phyloP scores from a whole-genome alignment of 768 basidiomycete genomes.

The Hericium erinaceus region DNA sequence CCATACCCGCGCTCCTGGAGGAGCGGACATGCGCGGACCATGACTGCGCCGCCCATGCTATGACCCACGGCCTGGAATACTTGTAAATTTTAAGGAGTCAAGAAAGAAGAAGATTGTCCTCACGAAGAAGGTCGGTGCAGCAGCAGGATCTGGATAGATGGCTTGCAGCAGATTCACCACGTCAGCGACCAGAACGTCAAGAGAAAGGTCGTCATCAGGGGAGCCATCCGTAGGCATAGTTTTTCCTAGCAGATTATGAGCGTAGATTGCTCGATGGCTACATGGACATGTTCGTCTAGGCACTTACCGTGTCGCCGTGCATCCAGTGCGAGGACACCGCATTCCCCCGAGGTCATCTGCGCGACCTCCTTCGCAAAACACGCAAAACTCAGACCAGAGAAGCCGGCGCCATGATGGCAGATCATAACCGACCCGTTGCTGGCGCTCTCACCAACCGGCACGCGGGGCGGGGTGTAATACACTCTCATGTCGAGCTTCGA shows the following conservation, averaged over 20 bases:
- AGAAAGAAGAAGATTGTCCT: constrained; percentile 15
- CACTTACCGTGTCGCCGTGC: constrained; percentile 77
- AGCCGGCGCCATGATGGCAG: constrained; percentile 94
- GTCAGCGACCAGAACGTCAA: constrained; percentile 66
- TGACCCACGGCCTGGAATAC: constrained; percentile 72
- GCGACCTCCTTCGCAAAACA: constrained; percentile 77
- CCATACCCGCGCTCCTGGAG: constrained; percentile 62
- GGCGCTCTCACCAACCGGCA: constrained; percentile 22
- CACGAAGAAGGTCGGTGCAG: constrained; percentile 70
- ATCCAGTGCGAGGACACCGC: constrained; percentile 78
- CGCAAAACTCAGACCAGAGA: constrained; percentile 84
- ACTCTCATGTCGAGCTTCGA: constrained; percentile 62
- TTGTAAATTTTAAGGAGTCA: not conserved
- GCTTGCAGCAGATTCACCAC: constrained; percentile 59
- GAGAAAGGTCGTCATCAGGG: constrained; percentile 51
- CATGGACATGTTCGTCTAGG: no score
- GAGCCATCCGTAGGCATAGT: constrained; percentile 37
- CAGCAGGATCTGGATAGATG: constrained; percentile 55
- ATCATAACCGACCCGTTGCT: constrained; percentile 61
- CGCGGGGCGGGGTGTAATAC: constrained; percentile 70
- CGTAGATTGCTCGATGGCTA: no score
- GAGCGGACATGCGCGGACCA: constrained; percentile 57
- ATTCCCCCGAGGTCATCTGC: constrained; percentile 51
- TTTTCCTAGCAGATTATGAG: constrained; percentile 41
- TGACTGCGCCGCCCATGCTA: constrained; percentile 93